A percentile compares a stretch with the other conserved stretches of the same genome.
Conservation (phyloP, 768 basidiomycete species). For the Pleurotus citrinopileatus region DNA sequence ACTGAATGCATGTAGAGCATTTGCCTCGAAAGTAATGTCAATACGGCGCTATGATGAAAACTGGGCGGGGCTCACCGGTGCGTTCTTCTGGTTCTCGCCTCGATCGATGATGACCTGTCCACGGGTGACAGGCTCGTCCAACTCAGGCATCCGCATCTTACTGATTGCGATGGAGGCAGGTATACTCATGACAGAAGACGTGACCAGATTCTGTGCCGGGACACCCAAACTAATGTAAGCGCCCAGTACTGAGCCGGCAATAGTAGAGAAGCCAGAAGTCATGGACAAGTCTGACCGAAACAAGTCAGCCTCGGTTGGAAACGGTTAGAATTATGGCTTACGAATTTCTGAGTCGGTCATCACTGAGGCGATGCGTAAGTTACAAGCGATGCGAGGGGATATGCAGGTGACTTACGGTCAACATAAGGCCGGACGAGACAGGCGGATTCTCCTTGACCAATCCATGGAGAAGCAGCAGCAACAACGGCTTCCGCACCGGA, state of each 20-base stretch:
- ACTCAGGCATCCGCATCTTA: conserved; percentile 83
- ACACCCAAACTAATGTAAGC: conserved; percentile 83
- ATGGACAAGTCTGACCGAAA: conserved; percentile 66
- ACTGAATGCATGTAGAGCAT: conserved; percentile 87
- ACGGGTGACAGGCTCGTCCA: conserved; percentile 82
- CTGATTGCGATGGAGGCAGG: conserved; percentile 92
- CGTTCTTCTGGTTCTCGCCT: conserved; percentile 54
- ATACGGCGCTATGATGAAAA: neutral
- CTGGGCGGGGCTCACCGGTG: conserved; percentile 39
- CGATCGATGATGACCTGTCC: conserved; percentile 80
- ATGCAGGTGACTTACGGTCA: conserved; percentile 38
- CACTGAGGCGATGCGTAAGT: conserved; percentile 24
- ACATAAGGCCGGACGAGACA: conserved; percentile 84
- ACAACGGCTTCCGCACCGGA: conserved; percentile 96
- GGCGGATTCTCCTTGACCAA: conserved; percentile 86
- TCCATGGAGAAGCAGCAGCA: conserved; percentile 90
- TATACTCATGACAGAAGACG: conserved; percentile 92
- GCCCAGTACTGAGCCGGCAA: conserved; percentile 84
- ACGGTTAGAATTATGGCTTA: conserved; percentile 19
- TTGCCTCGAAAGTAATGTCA: conserved; percentile 38
- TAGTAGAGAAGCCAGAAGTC: conserved; percentile 93
- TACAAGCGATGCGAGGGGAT: conserved; percentile 15
- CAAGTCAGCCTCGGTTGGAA: too few species aligned
- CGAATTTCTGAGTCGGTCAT: conserved; percentile 89
- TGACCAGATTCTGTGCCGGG: conserved; percentile 76